Evolutionary conservation across 2,329 filamentous ascomycete genomes (phyloP).

Genomic region (Falciphora oryzae): DNA sequence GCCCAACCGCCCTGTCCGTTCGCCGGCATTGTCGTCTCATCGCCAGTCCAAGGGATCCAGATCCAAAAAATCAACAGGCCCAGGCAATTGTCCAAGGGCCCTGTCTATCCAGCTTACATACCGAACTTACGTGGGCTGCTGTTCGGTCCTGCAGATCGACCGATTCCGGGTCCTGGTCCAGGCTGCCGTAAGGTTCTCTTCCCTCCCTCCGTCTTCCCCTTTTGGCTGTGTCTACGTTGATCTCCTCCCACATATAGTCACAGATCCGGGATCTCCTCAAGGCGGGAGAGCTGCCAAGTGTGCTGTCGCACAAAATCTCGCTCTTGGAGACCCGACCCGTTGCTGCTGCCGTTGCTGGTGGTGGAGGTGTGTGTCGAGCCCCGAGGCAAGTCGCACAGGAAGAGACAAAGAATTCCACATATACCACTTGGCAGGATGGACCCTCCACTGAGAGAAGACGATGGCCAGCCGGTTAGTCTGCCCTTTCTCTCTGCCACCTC

Average conservation of each 20-base stretch:
- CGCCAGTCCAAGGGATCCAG: not conserved
- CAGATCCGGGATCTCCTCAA: not conserved
- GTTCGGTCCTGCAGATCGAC: not conserved
- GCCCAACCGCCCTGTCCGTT: not conserved
- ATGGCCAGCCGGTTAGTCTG: not conserved
- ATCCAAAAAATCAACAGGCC: not conserved
- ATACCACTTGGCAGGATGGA: not conserved
- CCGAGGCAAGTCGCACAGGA: too few relatives aligned
- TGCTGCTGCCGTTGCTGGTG: not conserved
- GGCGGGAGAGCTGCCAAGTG: not conserved
- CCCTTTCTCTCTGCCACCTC: not conserved
- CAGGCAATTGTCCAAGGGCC: not conserved
- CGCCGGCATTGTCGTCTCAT: not conserved
- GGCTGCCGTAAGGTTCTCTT: not conserved
- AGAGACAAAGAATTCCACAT: not conserved
- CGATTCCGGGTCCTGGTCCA: not conserved
- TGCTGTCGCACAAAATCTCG: not conserved
- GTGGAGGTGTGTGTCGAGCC: too few relatives aligned
- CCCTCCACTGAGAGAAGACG: not conserved
- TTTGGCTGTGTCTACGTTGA: not conserved
- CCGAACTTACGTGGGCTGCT: not conserved
- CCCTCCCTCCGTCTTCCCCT: not conserved
- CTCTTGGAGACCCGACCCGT: not conserved
- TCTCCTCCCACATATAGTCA: not conserved
- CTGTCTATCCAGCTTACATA: not conserved